phyloP scores from a whole-genome alignment of 257 asterid genomes.

The Scutellaria minor region DNA sequence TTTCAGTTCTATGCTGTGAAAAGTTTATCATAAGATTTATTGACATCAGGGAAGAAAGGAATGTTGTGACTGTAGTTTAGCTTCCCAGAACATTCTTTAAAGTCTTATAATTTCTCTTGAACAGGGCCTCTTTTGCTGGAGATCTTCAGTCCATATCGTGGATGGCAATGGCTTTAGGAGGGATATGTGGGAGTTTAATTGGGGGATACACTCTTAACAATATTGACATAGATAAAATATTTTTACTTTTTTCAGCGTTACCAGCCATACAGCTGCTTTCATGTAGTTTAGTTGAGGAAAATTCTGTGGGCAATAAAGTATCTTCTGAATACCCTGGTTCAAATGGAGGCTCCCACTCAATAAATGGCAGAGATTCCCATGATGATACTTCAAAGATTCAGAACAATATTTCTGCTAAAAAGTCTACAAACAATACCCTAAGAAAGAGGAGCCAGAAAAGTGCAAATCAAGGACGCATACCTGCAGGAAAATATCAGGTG shows the following conservation, averaged over 20 bases:
- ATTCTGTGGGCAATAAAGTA: conserved; percentile 42
- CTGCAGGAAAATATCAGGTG: conserved; percentile 37
- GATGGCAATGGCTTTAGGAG: conserved; percentile 99
- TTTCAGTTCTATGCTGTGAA: no score
- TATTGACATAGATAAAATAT: conserved; percentile 62
- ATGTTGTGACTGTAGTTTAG: background rate
- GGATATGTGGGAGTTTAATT: conserved; percentile 86
- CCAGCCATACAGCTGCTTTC: conserved; percentile 85
- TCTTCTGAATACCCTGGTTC: conserved; percentile 42
- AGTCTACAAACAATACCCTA: conserved; percentile 44
- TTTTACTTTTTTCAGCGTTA: conserved; percentile 71
- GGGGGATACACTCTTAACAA: conserved; percentile 84
- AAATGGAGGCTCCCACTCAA: conserved; percentile 50
- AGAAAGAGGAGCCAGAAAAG: conserved; percentile 69
- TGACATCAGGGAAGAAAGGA: conserved; percentile 1
- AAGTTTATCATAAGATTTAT: background rate
- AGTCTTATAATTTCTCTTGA: conserved; percentile 37
- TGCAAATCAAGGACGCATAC: conserved; percentile 38
- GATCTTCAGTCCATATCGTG: conserved; percentile 97
- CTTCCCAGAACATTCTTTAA: conserved; percentile 28
- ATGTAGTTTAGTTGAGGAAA: conserved; percentile 79
- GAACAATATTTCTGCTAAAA: conserved; percentile 35
- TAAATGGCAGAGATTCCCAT: conserved; percentile 37
- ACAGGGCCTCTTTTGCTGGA: conserved; percentile 93
- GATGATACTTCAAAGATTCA: conserved; percentile 38